Percentiles rank a stretch among this genome's conserved stretches.
Conservation (phyloP, 73 alveolate species). For the Breviolum minutum region DNA sequence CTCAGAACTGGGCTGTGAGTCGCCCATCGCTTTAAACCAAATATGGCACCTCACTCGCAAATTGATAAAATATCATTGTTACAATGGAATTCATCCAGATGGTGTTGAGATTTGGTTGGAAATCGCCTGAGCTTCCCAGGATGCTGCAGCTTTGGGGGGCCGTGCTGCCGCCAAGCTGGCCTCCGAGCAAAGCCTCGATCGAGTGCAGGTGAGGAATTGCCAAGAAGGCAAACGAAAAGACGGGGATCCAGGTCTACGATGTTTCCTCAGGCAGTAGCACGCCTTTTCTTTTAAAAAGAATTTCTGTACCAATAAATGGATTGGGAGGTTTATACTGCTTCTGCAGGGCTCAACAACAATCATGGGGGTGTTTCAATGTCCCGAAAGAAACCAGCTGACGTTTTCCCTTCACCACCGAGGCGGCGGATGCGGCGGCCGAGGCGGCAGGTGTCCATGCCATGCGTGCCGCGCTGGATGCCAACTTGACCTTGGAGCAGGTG, state of each 20-base stretch:
- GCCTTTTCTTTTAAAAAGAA: no score
- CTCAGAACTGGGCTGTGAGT: no score
- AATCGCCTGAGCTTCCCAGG: not conserved
- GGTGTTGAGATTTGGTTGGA: not conserved
- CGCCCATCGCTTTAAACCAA: not conserved
- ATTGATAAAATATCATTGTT: not conserved
- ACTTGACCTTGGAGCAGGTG: slow-evolving; percentile 76
- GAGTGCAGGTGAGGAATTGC: slow-evolving; percentile 45
- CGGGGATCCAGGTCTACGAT: no score
- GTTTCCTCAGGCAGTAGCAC: no score
- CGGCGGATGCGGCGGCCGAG: slow-evolving; percentile 89
- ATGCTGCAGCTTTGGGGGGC: slow-evolving; percentile 71
- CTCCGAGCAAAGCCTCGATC: slow-evolving; percentile 51
- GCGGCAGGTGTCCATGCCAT: slow-evolving; percentile 55
- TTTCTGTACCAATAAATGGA: no score
- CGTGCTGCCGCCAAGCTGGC: slow-evolving; percentile 84
- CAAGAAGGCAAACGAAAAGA: no score
- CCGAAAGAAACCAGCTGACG: no score
- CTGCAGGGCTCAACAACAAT: no score
- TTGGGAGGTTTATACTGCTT: no score
- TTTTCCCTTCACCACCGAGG: not conserved
- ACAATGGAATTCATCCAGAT: not conserved
- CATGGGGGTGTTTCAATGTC: no score
- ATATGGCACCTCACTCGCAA: no score
- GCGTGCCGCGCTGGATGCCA: slow-evolving; percentile 76